Evolutionary conservation across 2,329 filamentous ascomycete genomes (phyloP), one percentile per base, ranked within the genome.

Genomic region (Pseudofabraea citricarpa): DNA sequence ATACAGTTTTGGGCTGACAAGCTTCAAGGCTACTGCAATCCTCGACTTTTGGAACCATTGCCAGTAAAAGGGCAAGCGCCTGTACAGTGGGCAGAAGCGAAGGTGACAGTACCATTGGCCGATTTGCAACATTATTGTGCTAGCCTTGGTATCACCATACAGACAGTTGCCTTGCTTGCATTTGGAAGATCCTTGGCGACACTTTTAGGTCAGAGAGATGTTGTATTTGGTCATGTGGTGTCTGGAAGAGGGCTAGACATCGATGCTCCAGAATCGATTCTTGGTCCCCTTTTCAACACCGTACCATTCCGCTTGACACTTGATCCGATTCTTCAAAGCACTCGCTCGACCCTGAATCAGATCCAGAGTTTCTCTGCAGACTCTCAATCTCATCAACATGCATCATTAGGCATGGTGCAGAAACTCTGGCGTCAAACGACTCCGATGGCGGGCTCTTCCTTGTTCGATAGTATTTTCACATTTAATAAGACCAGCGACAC

Each of bases 241-340:
- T 93, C 88, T 9, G 88, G 88, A 2, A 75, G 89, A 40, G 86
- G 83, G 2, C 62, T 88, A n/a, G 75, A 85, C 0, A 58, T 94
- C 1, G 58, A 72, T 6, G 75, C 72, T 0, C 76, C 93, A 18
- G 87, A 93, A 48, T 67, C 73, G 1, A 73, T 89, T 15, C 60
- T 64, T 46, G 66, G 66, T 2, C 66, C 66, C 7, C 64, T 65
- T 56, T 65, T 68, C 43, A 64, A 64, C 7, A 69, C 66, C 2
- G 56, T 69, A 9, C 66, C 66, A 6, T 53, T 68, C 13, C 62
- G 65, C 10, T 55, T 69, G 2, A 50, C 46, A 4, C 41, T 66
- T 19, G 56, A 56, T 15, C 50, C 59, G 5, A 53, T 57, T n/a
- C 21, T 40, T n/a, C 26, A 35, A 7, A 36, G 26, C 4, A 41